Evolutionary conservation across 768 basidiomycete genomes (phyloP).

Genomic region (Phallus indusiatus): DNA sequence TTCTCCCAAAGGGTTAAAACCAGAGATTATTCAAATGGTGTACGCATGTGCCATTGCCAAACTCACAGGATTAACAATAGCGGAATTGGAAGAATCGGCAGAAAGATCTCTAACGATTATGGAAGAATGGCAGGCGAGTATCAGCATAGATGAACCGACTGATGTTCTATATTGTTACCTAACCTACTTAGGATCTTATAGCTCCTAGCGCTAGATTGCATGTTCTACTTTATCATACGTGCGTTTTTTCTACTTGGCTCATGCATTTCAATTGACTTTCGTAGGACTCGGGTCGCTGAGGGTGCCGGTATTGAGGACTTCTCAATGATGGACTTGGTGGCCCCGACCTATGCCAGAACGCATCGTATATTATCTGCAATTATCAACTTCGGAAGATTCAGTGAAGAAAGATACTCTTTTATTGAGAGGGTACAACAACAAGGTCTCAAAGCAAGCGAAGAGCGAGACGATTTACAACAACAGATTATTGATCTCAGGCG

Average conservation of each 20-base stretch:
- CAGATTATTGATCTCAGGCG: slow-evolving; percentile 33
- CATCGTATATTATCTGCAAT: slow-evolving; percentile 73
- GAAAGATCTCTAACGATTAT: slow-evolving; percentile 44
- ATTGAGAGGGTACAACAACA: slow-evolving; percentile 52
- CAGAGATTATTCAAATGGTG: slow-evolving; percentile 4
- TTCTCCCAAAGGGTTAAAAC: slow-evolving; percentile 7
- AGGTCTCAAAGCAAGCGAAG: slow-evolving; percentile 45
- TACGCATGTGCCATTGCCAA: slow-evolving; percentile 6
- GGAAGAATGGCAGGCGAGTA: slow-evolving; percentile 44
- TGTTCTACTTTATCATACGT: slow-evolving; percentile 66
- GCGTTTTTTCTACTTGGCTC: slow-evolving; percentile 13
- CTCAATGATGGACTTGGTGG: slow-evolving; percentile 59
- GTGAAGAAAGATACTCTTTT: slow-evolving; percentile 59
- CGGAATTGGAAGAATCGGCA: slow-evolving; percentile 48
- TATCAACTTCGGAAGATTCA: slow-evolving; percentile 90
- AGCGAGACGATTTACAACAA: slow-evolving; percentile 51
- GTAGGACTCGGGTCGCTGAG: slow-evolving; percentile 57
- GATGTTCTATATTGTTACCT: not conserved
- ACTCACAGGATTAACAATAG: slow-evolving; percentile 50
- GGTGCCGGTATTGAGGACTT: slow-evolving; percentile 74
- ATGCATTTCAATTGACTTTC: not conserved
- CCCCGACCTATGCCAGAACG: slow-evolving; percentile 68
- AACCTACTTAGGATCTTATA: slow-evolving; percentile 51
- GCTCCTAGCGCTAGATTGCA: slow-evolving; percentile 47
- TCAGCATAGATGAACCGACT: not conserved